Evolutionary conservation across 1,139 yeast species (phyloP), one percentile per base, ranked within the genome.

Genomic region (Protomyces arabidopsidicola): DNA sequence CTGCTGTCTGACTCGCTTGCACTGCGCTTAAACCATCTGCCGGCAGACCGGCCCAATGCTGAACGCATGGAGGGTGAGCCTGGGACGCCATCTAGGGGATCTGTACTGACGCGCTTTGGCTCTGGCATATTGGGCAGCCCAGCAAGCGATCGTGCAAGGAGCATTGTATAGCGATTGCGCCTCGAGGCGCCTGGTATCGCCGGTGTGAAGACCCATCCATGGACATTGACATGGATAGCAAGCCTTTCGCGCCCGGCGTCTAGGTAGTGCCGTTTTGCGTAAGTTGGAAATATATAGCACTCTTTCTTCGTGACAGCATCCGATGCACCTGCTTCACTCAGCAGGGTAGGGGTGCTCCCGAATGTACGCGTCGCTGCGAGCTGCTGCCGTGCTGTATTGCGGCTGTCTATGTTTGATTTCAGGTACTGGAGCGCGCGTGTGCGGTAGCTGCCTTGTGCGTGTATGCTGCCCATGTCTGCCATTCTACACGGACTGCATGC

Each of bases 151-250:
- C 69, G 65, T 6, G 68, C 69, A 18, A 67, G 64, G 42, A 66
- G 62, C 22, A 68, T 67, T 55, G 68, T 66, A 12, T 67, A 56
- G 34, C 65, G 34, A 48, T 66, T 67, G 31, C 66, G 68, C 10
- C 69, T 65, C 20, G 65, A 64, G 27, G 54, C 66, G 5, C 68
- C 68, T 14, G 69, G 55, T 8, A 54, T 45, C 14, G 53, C 60
- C 6, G 65, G 67, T 5, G 66, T 68, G 50, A 35, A 67, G 3
- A 68, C 60, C 69, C 69, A 68, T 16, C 69, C 69, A 10, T 68
- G 62, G 31, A 68, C 60, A 45, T 67, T 67, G 50, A 68, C 55
- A 18, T 65, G 53, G 18, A 67, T 34, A 54, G 65, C 24, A 4
- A 42, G 20, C 48, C 22, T 42, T 18, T 42, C 48, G 22, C 22